phyloP scores from a whole-genome alignment of 306 rosid genomes.

The Prosopis cineraria region DNA sequence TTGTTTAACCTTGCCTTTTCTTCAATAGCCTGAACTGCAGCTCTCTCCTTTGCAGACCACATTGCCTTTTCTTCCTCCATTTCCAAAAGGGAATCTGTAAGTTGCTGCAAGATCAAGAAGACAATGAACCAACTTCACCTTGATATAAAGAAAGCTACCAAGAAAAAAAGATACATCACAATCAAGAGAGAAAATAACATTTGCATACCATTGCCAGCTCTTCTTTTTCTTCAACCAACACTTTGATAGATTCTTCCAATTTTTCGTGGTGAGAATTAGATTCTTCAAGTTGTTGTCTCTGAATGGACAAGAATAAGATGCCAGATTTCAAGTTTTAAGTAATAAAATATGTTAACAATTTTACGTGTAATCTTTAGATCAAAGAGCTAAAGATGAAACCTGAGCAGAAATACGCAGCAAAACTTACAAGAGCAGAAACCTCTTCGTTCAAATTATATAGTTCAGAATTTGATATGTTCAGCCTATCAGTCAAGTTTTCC shows the following conservation, averaged over 20 bases:
- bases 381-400: slow-evolving; percentile 8
- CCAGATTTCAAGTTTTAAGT: slow-evolving; percentile 27
- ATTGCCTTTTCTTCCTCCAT: slow-evolving; percentile 93
- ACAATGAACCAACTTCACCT: slow-evolving; percentile 23
- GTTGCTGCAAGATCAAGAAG: slow-evolving; percentile 63
- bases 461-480: slow-evolving; percentile 57
- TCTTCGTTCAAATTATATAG: slow-evolving; percentile 60
- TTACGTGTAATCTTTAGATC: background rate
- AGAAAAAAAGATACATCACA: slow-evolving; percentile 11
- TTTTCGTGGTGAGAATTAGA: slow-evolving; percentile 55
- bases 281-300: slow-evolving; percentile 72
- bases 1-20: slow-evolving; percentile 57
- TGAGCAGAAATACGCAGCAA: slow-evolving; percentile 29
- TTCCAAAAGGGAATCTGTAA: slow-evolving; percentile 83
- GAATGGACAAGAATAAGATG: slow-evolving; percentile 39
- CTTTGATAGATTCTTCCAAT: slow-evolving; percentile 57
- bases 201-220: slow-evolving; percentile 77
- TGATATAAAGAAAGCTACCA: slow-evolving; percentile 16
- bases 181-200: slow-evolving; percentile 26
- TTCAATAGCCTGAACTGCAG: slow-evolving; percentile 65
- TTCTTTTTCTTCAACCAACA: slow-evolving; percentile 75
- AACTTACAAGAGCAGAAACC: slow-evolving; percentile 70
- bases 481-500: slow-evolving; percentile 58
- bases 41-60: slow-evolving; percentile 83
- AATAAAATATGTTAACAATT: slow-evolving; percentile 20